These are phyloP conservation scores for Pythium angustatum DNA, from an alignment of 352 stramenopile genomes.

Conservation along the genomic window DNA sequence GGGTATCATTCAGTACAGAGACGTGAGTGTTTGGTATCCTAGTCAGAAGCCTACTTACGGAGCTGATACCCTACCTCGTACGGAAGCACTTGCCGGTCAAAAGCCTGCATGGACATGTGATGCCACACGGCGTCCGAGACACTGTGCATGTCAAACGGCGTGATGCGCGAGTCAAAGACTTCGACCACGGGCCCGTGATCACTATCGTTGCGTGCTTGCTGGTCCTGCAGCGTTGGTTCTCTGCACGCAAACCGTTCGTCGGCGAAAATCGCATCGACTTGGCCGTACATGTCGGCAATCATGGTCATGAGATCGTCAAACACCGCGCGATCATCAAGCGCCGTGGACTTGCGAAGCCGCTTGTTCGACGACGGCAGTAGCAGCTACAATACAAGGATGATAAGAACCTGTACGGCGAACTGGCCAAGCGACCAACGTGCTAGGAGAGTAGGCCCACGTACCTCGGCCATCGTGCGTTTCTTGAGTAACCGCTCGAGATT, in stretches of 20 bases:
- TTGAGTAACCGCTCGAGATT: constrained; percentile 20
- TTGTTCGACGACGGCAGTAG: constrained; percentile 9
- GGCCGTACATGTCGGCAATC: constrained; percentile 14
- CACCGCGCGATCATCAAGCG: constrained; percentile 8
- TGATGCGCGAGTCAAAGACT: constrained; percentile 18
- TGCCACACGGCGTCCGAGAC: constrained; percentile 25
- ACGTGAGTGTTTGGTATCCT: no score
- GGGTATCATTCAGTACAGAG: no score
- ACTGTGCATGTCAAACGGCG: constrained; percentile 12
- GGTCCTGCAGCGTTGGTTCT: constrained; percentile 1
- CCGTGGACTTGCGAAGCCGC: constrained; percentile 5
- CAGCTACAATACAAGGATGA: neutral
- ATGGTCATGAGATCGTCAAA: constrained; percentile 13
- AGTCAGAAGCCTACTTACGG: no score
- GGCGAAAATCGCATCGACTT: constrained; percentile 7
- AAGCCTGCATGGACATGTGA: constrained; percentile 19
- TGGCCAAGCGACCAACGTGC: no score
- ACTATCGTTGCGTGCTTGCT: constrained; percentile 14
- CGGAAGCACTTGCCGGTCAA: constrained; percentile 1
- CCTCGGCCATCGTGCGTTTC: constrained; percentile 14
- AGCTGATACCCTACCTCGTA: constrained; percentile 13
- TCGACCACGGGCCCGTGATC: constrained; percentile 14
- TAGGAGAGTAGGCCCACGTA: no score
- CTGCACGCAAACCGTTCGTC: constrained; percentile 17
- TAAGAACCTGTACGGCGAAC: no score